A percentile compares a stretch with the other conserved stretches of the same genome.
Conservation (phyloP, 805 yeast genomes). For the Wickerhamiella shivajii region DNA sequence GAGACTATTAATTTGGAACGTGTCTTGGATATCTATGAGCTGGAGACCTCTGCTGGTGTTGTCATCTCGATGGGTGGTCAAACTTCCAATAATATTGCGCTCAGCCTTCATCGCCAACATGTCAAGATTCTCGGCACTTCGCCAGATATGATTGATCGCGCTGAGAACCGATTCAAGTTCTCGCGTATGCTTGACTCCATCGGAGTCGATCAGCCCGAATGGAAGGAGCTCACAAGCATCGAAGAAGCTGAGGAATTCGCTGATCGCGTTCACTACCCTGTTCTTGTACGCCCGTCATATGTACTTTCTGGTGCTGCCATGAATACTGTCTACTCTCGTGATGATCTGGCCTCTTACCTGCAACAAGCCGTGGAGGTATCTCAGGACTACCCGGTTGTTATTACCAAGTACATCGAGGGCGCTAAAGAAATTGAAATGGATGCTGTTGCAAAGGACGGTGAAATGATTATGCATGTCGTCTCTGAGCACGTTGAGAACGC, state of each 20-base stretch:
- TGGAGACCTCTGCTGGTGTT: conserved; percentile 83
- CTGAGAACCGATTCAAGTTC: conserved; percentile 95
- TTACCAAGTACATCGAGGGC: conserved; percentile 89
- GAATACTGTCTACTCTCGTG: conserved; percentile 87
- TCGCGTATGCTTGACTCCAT: conserved; percentile 92
- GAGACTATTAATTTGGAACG: conserved; percentile 92
- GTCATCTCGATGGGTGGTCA: conserved; percentile 98
- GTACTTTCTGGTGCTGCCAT: conserved; percentile 98
- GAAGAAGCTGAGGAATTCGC: conserved; percentile 90
- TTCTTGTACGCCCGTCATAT: conserved; percentile 92
- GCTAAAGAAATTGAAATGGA: conserved; percentile 99
- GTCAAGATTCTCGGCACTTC: conserved; percentile 94
- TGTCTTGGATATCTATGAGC: conserved; percentile 84
- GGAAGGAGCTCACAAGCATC: conserved; percentile 92
- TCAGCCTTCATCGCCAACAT: conserved; percentile 81
- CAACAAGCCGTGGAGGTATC: conserved; percentile 95
- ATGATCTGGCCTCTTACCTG: conserved; percentile 74
- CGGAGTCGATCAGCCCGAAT: conserved; percentile 97
- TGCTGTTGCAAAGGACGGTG: conserved; percentile 92
- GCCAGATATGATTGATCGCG: conserved; percentile 96
- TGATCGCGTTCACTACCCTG: conserved; percentile 82
- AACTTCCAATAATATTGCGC: conserved; percentile 91
- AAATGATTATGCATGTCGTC: conserved; percentile 90
- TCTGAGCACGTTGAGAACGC: conserved; percentile 98
- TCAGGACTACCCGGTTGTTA: conserved; percentile 94